phyloP scores from a whole-genome alignment of 768 basidiomycete species.

The Phaffia tasmanica region DNA sequence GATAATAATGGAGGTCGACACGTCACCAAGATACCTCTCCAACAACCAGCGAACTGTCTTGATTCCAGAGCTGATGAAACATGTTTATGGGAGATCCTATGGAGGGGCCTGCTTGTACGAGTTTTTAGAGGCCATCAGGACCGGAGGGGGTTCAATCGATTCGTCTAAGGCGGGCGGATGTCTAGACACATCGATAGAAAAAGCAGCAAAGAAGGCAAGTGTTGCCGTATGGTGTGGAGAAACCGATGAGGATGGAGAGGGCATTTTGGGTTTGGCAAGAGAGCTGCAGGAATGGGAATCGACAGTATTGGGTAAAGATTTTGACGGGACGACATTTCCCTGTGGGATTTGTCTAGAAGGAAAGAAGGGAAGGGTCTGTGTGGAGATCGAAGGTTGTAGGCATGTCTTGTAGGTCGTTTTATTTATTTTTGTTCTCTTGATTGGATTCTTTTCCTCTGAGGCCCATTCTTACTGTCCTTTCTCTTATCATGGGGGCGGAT shows the following conservation, averaged over 20 bases:
- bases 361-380: conserved; percentile 11
- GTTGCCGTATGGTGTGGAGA: too few species aligned
- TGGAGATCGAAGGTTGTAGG: conserved; percentile 47
- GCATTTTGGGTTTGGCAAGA: neutral
- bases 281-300: conserved; percentile 1
- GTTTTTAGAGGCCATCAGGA: conserved; percentile 5
- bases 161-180: neutral
- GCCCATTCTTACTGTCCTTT: neutral
- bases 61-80: neutral
- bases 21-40: neutral
- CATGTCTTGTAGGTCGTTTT: conserved; percentile 53
- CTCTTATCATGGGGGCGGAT: neutral
- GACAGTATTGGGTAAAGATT: neutral
- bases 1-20: too few species aligned
- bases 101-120: neutral
- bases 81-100: neutral
- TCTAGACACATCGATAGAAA: neutral
- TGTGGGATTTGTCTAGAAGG: conserved; percentile 17
- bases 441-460: neutral
- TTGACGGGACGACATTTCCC: conserved; percentile 7
- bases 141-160: conserved; percentile 3
- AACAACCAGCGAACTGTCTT: neutral
- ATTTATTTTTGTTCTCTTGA: neutral
- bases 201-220: too few species aligned
- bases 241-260: neutral